Base-by-base conservation (phyloP, 768 basidiomycete genomes). In the Cystobasidium ongulense region DNA sequence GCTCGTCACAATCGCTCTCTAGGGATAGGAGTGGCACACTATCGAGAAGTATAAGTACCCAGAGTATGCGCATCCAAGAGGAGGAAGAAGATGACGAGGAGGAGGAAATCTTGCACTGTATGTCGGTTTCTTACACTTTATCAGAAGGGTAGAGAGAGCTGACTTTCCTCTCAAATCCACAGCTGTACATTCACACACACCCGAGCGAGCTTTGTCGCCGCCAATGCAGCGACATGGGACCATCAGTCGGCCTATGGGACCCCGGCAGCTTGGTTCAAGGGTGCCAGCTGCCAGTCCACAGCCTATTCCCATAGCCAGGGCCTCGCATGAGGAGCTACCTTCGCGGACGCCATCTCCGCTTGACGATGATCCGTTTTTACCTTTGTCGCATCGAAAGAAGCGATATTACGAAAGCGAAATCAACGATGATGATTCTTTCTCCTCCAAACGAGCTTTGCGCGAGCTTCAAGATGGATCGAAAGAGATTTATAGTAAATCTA, bases 11-110 rank as follows among this genome's bases (percentile, higher is more conserved):
- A 17, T 71, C 68, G 4, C 7, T 71, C 2, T n/a, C 29, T 38
- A 8, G 68, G n/a, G 33, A 29, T 29, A 23, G 54, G 11, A 59
- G 68, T 36, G 33, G 25, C 21, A 71, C 68, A 8, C 15, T 71
- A 38, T 57, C 68, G 33, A 23, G 68, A 3, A 36, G 53, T 41
- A 29, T 53, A 21, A 57, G 53, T n/a, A 71, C 52, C 2, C 68
- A 71, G 36, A 71, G 68, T 36, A 57, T 71, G 68, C 68, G 68
- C 33, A 71, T 71, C 54, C 53, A 54, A n/a, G 68, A 71, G 59
- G 68, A 71, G 53, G 54, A 57, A 5, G 68, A 67, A 46, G 64
- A 66, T 5, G 62, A 63, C 8, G 62, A 63, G 29, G 29, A 66
- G 31, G 63, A 64, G 33, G 63, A 64, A n/a, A 29, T 64, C 38